Percentiles rank a stretch among this genome's conserved stretches.
Conservation (phyloP, 345 rosid genomes). For the Populus davidiana region DNA sequence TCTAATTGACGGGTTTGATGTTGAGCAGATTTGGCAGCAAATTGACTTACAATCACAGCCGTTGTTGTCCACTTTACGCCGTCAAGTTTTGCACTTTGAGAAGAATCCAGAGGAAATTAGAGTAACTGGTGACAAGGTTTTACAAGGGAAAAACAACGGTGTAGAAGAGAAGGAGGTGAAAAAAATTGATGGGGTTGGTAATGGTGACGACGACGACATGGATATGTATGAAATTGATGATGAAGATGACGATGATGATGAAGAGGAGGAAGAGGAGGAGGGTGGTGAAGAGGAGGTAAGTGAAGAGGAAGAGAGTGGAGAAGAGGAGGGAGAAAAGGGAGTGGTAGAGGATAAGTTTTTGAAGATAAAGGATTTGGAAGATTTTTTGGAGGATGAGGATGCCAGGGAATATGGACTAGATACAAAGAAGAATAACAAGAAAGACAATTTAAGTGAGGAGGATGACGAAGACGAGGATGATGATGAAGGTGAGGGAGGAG, state of each 20-base stretch:
- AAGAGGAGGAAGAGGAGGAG: slow-evolving; percentile 26
- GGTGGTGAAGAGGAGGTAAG: slow-evolving; percentile 24
- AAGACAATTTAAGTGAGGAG: slow-evolving; percentile 1
- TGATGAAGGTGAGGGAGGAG: slow-evolving; percentile 31
- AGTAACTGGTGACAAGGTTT: neutral
- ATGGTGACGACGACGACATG: slow-evolving; percentile 34
- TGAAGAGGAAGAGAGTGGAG: slow-evolving; percentile 25
- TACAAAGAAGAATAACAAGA: slow-evolving; percentile 33
- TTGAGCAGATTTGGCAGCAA: slow-evolving; percentile 98
- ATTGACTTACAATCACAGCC: slow-evolving; percentile 76
- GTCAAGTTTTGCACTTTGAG: slow-evolving; percentile 53
- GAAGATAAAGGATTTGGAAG: slow-evolving; percentile 70
- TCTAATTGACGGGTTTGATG: slow-evolving; percentile 69
- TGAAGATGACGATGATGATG: slow-evolving; percentile 11
- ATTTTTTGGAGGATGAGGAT: slow-evolving; percentile 69
- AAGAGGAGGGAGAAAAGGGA: slow-evolving; percentile 20
- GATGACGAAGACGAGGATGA: slow-evolving; percentile 21
- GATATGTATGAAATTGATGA: slow-evolving; percentile 42
- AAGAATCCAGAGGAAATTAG: slow-evolving; percentile 53
- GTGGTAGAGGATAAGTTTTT: slow-evolving; percentile 84
- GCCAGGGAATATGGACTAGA: slow-evolving; percentile 69
- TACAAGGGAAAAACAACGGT: neutral
- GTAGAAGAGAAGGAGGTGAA: neutral
- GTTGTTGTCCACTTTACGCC: slow-evolving; percentile 46
- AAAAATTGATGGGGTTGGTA: slow-evolving; percentile 13